A percentile compares a stretch with the other conserved stretches of the same genome.
Evolutionary conservation across 1,284 basidiomycete species (phyloP).

Genomic region (Fomitopsis betulina): DNA sequence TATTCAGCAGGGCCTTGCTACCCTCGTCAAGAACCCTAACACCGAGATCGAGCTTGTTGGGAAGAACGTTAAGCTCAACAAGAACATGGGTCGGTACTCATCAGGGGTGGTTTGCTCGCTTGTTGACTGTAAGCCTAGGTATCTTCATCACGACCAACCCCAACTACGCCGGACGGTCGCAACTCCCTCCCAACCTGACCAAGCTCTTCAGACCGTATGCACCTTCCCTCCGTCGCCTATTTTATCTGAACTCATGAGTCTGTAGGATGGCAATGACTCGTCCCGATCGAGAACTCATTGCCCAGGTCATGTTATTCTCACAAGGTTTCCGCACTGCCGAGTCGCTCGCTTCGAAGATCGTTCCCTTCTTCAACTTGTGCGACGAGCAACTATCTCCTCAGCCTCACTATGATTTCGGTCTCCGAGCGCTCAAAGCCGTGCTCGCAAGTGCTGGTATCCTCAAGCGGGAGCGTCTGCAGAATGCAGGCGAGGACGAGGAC

Average conservation of each 20-base stretch:
- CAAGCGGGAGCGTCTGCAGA: constrained; percentile 84
- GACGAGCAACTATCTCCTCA: constrained; percentile 96
- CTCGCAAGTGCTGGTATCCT: constrained; percentile 96
- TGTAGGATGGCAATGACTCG: constrained; percentile 97
- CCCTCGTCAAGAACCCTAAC: constrained; percentile 76
- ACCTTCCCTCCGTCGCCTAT: background rate
- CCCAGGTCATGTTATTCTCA: constrained; percentile 99
- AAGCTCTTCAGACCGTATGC: constrained; percentile 90
- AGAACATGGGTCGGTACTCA: constrained; percentile 72
- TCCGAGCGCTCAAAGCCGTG: constrained; percentile 96
- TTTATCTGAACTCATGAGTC: background rate
- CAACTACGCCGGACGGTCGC: constrained; percentile 96
- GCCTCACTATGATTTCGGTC: constrained; percentile 98
- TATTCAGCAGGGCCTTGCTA: constrained; percentile 92
- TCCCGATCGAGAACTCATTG: constrained; percentile 96
- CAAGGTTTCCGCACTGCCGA: constrained; percentile 99
- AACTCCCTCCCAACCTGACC: constrained; percentile 94
- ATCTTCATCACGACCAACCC: constrained; percentile 99
- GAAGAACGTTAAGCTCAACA: constrained; percentile 89
- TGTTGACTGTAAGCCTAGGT: constrained; percentile 36
- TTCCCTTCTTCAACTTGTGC: constrained; percentile 99
- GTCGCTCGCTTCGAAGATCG: constrained; percentile 93
- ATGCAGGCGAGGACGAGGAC: constrained; percentile 38
- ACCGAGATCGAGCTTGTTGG: constrained; percentile 96
- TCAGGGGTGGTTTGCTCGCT: background rate